These are phyloP conservation scores for Pyrenochaeta sp. DNA, from an alignment of 2,329 filamentous ascomycete genomes.

Conservation along the genomic window DNA sequence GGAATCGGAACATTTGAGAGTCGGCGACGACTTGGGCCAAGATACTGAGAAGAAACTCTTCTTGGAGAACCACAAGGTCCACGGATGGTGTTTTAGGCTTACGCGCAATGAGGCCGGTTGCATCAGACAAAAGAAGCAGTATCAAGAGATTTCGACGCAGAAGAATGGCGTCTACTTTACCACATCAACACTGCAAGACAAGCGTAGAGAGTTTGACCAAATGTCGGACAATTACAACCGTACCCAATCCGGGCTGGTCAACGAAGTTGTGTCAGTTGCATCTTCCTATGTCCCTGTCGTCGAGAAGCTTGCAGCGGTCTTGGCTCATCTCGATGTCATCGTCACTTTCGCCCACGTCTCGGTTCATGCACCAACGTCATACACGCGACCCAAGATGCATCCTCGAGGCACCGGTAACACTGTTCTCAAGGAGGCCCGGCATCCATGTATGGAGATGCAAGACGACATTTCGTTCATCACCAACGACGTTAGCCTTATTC, in stretches of 20 bases:
- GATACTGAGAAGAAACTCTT: constrained; percentile 99
- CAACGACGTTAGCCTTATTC: constrained; percentile 86
- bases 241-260: constrained; percentile 89
- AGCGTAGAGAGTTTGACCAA: constrained; percentile 92
- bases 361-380: constrained; percentile 89
- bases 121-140: constrained; percentile 89
- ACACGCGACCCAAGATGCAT: constrained; percentile 91
- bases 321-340: constrained; percentile 95
- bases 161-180: constrained; percentile 99
- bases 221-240: constrained; percentile 93
- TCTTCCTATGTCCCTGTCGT: constrained; percentile 94
- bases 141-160: constrained; percentile 95
- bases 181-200: constrained; percentile 78
- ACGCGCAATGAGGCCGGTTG: constrained; percentile 90
- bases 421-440: constrained; percentile 87
- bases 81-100: constrained; percentile 95
- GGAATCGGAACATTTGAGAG: constrained; percentile 78
- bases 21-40: constrained; percentile 82
- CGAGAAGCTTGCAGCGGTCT: constrained; percentile 84
- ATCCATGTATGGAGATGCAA: constrained; percentile 98
- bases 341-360: constrained; percentile 93
- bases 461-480: constrained; percentile 99
- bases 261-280: constrained; percentile 91
- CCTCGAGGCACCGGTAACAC: constrained; percentile 87
- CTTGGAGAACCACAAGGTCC: constrained; percentile 92